Evolutionary conservation across 352 stramenopile genomes (phyloP).

Genomic region (Phytophthora pinifolia): DNA sequence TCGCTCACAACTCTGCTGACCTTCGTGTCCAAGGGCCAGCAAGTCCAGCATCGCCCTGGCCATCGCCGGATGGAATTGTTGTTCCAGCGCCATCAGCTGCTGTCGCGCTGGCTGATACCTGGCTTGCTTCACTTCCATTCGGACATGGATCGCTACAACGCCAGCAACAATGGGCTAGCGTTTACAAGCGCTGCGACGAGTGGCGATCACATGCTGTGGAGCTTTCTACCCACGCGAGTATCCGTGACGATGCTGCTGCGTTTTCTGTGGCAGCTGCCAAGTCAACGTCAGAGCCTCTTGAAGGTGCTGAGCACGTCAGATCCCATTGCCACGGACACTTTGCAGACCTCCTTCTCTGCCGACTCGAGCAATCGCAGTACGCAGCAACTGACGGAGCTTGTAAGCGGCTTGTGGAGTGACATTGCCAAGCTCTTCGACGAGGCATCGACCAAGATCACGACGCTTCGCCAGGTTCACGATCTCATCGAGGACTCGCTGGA

Average conservation of each 20-base stretch:
- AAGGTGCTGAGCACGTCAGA: slow-evolving; percentile 25
- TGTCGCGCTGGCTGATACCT: slow-evolving; percentile 39
- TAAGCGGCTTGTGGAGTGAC: slow-evolving; percentile 72
- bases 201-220: slow-evolving; percentile 72
- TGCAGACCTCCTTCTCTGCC: slow-evolving; percentile 16
- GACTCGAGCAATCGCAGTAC: slow-evolving; percentile 18
- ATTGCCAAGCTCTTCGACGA: slow-evolving; percentile 73
- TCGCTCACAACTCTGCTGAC: slow-evolving; percentile 54
- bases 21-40: slow-evolving; percentile 59
- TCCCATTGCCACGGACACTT: slow-evolving; percentile 15
- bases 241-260: slow-evolving; percentile 61
- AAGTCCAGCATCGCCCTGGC: slow-evolving; percentile 22
- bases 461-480: slow-evolving; percentile 62
- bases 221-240: slow-evolving; percentile 63
- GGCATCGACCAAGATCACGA: slow-evolving; percentile 55
- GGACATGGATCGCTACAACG: slow-evolving; percentile 76
- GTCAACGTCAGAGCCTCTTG: slow-evolving; percentile 39
- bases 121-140: slow-evolving; percentile 66
- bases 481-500: slow-evolving; percentile 48
- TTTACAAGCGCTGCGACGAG: slow-evolving; percentile 64
- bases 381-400: slow-evolving; percentile 51
- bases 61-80: slow-evolving; percentile 36
- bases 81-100: slow-evolving; percentile 42
- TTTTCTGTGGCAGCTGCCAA: slow-evolving; percentile 64
- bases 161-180: slow-evolving; percentile 61